Evolutionary conservation across 345 rosid genomes (phyloP).

Genomic region (Citropsis articulata): DNA sequence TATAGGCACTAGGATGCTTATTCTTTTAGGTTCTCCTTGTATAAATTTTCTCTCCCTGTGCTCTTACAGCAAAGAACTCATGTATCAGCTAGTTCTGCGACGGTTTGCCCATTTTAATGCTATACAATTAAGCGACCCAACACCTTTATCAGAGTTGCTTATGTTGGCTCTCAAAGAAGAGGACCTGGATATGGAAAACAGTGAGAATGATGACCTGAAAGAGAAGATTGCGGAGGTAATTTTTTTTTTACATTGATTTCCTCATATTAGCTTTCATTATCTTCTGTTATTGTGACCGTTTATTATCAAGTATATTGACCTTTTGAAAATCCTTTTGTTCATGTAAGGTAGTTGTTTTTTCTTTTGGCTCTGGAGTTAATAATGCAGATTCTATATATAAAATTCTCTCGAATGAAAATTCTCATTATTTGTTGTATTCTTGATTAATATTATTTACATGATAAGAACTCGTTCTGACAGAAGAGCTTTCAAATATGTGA

Average conservation of each 20-base stretch:
- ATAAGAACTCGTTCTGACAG: background rate
- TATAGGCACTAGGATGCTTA: background rate
- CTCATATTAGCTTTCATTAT: background rate
- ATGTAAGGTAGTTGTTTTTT: background rate
- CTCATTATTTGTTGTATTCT: background rate
- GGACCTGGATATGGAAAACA: slow-evolving; percentile 57
- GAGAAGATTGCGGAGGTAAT: slow-evolving; percentile 82
- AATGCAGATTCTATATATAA: background rate
- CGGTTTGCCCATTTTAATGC: slow-evolving; percentile 92
- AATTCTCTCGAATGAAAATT: background rate
- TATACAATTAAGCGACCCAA: slow-evolving; percentile 79
- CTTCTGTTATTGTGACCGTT: background rate
- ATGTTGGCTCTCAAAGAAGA: slow-evolving; percentile 88
- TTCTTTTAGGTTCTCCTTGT: background rate
- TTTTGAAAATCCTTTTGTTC: background rate
- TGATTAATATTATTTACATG: background rate
- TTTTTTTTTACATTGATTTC: slow-evolving; percentile 15
- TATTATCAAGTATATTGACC: slow-evolving; percentile 3
- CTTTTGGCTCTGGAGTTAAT: background rate
- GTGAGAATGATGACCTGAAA: slow-evolving; percentile 67
- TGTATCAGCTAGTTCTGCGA: slow-evolving; percentile 90
- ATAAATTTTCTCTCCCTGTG: slow-evolving; percentile 8
- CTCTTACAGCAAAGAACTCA: slow-evolving; percentile 82
- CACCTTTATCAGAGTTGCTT: slow-evolving; percentile 70
- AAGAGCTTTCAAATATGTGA: background rate